phyloP scores from a whole-genome alignment of 352 stramenopile species.

The Globisporangium carolinianum region DNA sequence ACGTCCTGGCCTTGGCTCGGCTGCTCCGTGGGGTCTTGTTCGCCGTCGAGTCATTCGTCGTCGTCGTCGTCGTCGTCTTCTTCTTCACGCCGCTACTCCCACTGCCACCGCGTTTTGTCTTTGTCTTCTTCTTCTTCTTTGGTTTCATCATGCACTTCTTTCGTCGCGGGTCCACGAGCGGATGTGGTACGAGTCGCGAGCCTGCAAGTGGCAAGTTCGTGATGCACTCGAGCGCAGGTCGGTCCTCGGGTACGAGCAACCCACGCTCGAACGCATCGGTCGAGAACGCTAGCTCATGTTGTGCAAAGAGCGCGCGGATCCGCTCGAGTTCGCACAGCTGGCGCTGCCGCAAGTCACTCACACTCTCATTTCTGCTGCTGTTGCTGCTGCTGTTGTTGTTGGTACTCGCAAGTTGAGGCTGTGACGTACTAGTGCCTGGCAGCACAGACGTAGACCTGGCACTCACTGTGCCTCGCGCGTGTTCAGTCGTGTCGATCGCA shows the following conservation, averaged over 20 bases:
- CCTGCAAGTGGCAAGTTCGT: conserved; percentile 45
- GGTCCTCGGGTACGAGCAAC: conserved; percentile 53
- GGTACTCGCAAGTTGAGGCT: neutral
- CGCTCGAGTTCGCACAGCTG: conserved; percentile 60
- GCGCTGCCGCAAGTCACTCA: conserved; percentile 47
- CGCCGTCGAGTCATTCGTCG: too few species aligned
- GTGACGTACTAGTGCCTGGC: neutral
- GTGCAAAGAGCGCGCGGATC: conserved; percentile 52
- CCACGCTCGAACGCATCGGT: conserved; percentile 35
- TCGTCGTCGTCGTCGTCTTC: too few species aligned
- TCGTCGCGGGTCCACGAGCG: conserved; percentile 23
- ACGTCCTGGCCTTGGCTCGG: too few species aligned
- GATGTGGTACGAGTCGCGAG: conserved; percentile 37
- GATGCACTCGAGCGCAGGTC: conserved; percentile 35
- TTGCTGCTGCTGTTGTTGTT: conserved; percentile 20
- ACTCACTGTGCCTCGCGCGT: neutral
- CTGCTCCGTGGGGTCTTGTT: too few species aligned
- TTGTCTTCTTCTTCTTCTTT: conserved; percentile 35
- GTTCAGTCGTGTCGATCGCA: neutral
- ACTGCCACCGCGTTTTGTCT: neutral
- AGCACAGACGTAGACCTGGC: conserved; percentile 3
- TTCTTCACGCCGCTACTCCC: too few species aligned
- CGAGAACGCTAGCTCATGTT: conserved; percentile 38
- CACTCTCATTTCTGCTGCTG: neutral
- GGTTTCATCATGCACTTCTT: conserved; percentile 35